Base-by-base conservation (phyloP, 2,329 filamentous ascomycete species). In the Fusarium proliferatum region DNA sequence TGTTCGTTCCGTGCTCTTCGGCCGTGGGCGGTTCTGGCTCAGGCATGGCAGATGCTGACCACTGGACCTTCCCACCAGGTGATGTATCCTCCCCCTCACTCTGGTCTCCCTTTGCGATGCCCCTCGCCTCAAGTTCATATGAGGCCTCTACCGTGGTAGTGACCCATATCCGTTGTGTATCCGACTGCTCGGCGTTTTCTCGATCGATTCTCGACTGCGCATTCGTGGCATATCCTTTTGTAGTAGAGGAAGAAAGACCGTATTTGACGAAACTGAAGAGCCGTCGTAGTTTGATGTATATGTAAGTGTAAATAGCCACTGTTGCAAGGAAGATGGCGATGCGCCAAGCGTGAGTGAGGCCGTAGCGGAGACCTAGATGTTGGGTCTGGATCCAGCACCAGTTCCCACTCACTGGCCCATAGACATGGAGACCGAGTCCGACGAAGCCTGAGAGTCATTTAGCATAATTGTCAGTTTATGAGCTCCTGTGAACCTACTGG, bases 391-490 rank as follows among this genome's bases (percentile, higher is more conserved):
- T 60, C 57, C 57, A 60, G 46, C 57, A 60, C 46, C 57, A 60
- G 46, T 60, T 60, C 2, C 57, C 57, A 10, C 45, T 60, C 21
- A 60, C 45, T 0, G 57, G 57, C 0, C 57, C 57, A 2, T 53
- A 60, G 13, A 41, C 9, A 16, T 23, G 45, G 12, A 60, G 57
- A 6, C 45, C 46, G 19, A 60, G 57, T 9, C 57, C 57, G 3
- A 60, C 17, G 9, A 60, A 60, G 2, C 57, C 57, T 60, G 10
- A 2, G 13, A 11, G 10, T 0, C 2, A 12, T 23, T 28, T 2
- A 56, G 21, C 10, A 42, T 30, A 3, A n/a, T 28, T 9, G 1
- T 2, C 3, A 8, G 19, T 2, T 2, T 3, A 0, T 9, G 6
- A 30, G 13, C 6, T n/a, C 12, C 8, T 5, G 16, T 16, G 6